Base-by-base conservation (phyloP, 1,284 basidiomycete species). In the Lignosus rhinocerotis region DNA sequence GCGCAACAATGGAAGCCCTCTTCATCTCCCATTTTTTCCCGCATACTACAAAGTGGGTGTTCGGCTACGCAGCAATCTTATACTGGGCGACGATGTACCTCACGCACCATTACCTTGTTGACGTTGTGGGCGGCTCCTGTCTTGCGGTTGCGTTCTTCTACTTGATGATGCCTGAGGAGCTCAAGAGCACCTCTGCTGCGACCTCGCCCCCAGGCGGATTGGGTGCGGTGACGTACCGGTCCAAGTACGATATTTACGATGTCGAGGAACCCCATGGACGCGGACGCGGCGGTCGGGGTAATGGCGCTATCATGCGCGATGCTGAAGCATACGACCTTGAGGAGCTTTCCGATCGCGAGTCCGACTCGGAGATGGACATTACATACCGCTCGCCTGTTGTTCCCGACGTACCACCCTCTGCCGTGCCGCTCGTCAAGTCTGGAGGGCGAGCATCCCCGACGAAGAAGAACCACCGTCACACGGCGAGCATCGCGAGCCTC, bases 51-150 rank as follows among this genome's bases (percentile, higher is more conserved):
- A 76, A 76, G 55, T 84, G 84, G 63, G 88, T 90, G 17, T 59
- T 98, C 94, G 94, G 78, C 75, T 98, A 99, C 74, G 87, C 87
- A 2, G 87, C 85, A n/a, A 78, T 94, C 34, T 83, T 99, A 1
- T 99, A 97, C 75, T 98, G 96, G 96, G 90, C 92, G 25, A 99
- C 96, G 34, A 99, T 99, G 96, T 97, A 97, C 78, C 87, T 96
- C 66, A 94, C 92, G 6, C 95, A 97, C 73, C 94, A 98, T 78
- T 99, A 98, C 80, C 87, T 98, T 66, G 94, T 99, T 75, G 97
- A 99, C 70, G 89, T 98, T 66, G 93, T 96, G 38, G 93, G 89
- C 3, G 96, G 96, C 7, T 93, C 93, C 0, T 97, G 95, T 71
- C 82, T 99, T 58, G 90, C 94, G 19, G 90, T 91, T 14, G 82